Percentiles rank a stretch among this genome's conserved stretches.
phyloP scores from a whole-genome alignment of 139 green algal species.

The Picocystis salinarum region DNA sequence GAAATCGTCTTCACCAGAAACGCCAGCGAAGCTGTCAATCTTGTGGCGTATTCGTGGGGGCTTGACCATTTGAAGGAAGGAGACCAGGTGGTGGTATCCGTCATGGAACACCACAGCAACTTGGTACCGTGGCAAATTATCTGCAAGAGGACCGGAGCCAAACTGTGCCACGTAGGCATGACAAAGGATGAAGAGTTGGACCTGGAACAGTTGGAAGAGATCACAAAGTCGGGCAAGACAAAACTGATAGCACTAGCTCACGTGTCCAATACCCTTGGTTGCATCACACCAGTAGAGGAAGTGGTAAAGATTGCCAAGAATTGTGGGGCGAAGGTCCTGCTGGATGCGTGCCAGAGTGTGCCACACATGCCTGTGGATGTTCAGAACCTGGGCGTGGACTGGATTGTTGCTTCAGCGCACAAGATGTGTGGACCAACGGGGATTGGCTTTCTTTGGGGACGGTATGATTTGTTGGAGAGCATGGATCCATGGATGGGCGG shows the following conservation, averaged over 20 bases:
- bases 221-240: constrained; percentile 28
- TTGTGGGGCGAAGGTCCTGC: constrained; percentile 62
- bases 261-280: constrained; percentile 85
- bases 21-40: constrained; percentile 89
- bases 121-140: constrained; percentile 95
- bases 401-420: constrained; percentile 78
- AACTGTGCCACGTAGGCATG: constrained; percentile 32
- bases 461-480: constrained; percentile 46
- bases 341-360: constrained; percentile 92
- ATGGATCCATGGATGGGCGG: constrained; percentile 94
- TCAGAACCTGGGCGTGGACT: constrained; percentile 72
- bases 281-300: constrained; percentile 20
- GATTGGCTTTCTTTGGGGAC: constrained; percentile 93
- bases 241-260: constrained; percentile 78
- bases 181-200: constrained; percentile 16
- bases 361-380: constrained; percentile 91
- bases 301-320: constrained; percentile 34
- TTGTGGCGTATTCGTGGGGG: constrained; percentile 90
- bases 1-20: constrained; percentile 92
- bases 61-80: constrained; percentile 50
- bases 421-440: constrained; percentile 95
- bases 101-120: constrained; percentile 90
- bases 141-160: constrained; percentile 51
- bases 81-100: constrained; percentile 85
- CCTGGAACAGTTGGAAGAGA: constrained; percentile 26